Conservation (phyloP, 805 yeast species). For the Candida incommunis region DNA sequence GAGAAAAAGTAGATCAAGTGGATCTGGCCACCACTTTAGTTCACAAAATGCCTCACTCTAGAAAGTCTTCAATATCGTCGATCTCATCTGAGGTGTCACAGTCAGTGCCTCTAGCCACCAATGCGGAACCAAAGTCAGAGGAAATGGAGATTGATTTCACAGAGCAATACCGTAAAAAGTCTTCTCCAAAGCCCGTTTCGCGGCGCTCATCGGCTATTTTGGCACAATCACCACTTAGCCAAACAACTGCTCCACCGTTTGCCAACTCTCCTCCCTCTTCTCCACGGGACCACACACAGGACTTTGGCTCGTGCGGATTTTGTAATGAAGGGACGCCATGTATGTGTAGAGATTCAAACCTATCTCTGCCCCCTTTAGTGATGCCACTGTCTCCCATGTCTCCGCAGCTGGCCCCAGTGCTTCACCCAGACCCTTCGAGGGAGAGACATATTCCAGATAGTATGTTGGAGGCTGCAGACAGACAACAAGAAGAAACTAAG, state of each 20-base stretch:
- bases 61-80: not conserved
- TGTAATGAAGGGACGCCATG: constrained; percentile 89
- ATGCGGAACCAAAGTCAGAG: not conserved
- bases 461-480: not conserved
- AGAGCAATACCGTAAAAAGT: constrained; percentile 12
- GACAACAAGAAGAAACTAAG: too few relatives aligned
- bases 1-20: not conserved
- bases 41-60: not conserved
- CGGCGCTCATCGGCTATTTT: constrained; percentile 2
- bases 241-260: constrained; percentile 8
- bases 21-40: not conserved
- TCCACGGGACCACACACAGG: constrained; percentile 8
- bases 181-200: constrained; percentile 14
- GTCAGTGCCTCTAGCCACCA: not conserved
- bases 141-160: constrained; percentile 8
- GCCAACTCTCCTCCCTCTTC: constrained; percentile 5
- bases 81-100: not conserved
- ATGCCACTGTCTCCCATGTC: constrained; percentile 4
- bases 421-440: constrained; percentile 51
- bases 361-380: constrained; percentile 14
- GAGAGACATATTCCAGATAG: constrained; percentile 23
- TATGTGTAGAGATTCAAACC: constrained; percentile 68
- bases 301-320: constrained; percentile 72
- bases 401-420: constrained; percentile 26
- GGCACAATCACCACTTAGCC: constrained; percentile 4